phyloP scores from a whole-genome alignment of 2,329 filamentous ascomycete species.

The Niveomyces coronatus region DNA sequence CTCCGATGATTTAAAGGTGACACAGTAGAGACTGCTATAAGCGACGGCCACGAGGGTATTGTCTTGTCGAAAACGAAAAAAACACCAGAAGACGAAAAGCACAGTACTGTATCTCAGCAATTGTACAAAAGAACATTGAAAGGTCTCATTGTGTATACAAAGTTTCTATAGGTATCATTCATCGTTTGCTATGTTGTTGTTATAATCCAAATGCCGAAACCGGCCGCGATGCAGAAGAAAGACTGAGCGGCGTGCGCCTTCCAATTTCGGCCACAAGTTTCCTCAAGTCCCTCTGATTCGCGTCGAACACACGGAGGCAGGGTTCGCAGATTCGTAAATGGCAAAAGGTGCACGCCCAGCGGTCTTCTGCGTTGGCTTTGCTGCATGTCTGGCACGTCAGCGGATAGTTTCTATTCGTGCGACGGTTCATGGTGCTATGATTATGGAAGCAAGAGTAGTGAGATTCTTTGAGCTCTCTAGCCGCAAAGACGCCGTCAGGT shows the following conservation, averaged over 20 bases:
- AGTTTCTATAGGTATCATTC: no score
- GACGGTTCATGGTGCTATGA: conserved; percentile 38
- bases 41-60: no score
- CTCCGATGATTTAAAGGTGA: no score
- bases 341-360: conserved; percentile 40
- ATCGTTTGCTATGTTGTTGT: no score
- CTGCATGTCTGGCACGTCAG: conserved; percentile 45
- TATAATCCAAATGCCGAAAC: conserved; percentile 5
- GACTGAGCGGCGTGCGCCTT: background rate
- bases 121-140: no score
- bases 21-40: no score
- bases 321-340: conserved; percentile 40
- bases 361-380: conserved; percentile 31
- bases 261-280: conserved; percentile 26
- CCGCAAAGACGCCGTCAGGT: conserved; percentile 28
- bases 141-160: no score
- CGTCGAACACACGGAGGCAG: conserved; percentile 33
- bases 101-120: no score
- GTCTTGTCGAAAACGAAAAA: no score
- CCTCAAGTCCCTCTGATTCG: conserved; percentile 32
- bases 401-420: conserved; percentile 38
- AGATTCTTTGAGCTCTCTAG: conserved; percentile 32
- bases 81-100: no score
- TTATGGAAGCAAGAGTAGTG: conserved; percentile 37
- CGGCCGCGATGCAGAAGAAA: background rate